Evolutionary conservation across 768 basidiomycete species (phyloP).

Genomic region (Tubosaeta brunneosetosa): DNA sequence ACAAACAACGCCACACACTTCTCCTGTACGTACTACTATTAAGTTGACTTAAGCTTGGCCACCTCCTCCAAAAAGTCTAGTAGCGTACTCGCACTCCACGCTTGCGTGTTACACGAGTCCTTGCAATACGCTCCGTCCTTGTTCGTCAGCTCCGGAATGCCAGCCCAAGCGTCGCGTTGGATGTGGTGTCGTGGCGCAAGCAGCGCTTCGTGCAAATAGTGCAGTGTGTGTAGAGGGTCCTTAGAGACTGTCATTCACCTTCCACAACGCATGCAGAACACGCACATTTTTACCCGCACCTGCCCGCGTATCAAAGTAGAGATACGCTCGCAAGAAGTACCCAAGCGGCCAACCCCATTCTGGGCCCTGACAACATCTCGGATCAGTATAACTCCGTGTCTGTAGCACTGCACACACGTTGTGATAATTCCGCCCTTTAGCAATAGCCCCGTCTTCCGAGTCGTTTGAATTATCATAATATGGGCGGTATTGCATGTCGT

Average conservation of each 20-base stretch:
- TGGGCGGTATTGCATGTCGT: conserved; percentile 85
- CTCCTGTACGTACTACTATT: not conserved
- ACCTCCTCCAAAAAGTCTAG: conserved; percentile 84
- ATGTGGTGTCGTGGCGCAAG: conserved; percentile 71
- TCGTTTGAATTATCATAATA: conserved; percentile 94
- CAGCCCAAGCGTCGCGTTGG: conserved; percentile 81
- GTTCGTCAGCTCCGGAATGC: conserved; percentile 91
- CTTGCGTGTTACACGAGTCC: conserved; percentile 92
- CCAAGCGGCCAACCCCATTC: conserved; percentile 96
- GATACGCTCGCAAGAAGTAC: conserved; percentile 91
- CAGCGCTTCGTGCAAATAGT: conserved; percentile 73
- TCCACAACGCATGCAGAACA: conserved; percentile 3
- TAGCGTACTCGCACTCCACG: conserved; percentile 92
- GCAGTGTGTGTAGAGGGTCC: conserved; percentile 68
- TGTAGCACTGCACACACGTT: conserved; percentile 46
- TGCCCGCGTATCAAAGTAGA: conserved; percentile 73
- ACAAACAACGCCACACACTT: conserved; percentile 28
- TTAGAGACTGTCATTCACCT: conserved; percentile 25
- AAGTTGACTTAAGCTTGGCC: not conserved
- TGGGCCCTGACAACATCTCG: conserved; percentile 53
- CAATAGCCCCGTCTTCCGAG: conserved; percentile 71
- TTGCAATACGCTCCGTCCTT: conserved; percentile 74
- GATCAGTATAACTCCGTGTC: conserved; percentile 11
- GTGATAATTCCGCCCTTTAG: conserved; percentile 95
- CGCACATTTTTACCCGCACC: conserved; percentile 68